Evolutionary conservation across 2,329 filamentous ascomycete species (phyloP).

Genomic region (Grosmannia serpens): DNA sequence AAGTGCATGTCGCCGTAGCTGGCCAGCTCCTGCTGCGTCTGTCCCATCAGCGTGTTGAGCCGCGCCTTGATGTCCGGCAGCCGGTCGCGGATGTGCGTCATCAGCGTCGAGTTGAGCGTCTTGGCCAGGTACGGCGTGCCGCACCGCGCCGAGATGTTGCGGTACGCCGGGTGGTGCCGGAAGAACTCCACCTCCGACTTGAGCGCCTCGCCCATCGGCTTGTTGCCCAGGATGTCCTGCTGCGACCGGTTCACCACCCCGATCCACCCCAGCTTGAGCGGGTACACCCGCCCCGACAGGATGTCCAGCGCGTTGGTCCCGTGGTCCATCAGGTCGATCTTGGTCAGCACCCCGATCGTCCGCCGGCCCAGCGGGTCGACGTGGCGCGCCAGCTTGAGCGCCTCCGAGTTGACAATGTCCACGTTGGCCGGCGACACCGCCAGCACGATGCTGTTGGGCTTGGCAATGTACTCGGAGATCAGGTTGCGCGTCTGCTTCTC

Average conservation of each 20-base stretch:
- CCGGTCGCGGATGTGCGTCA: conserved; percentile 91
- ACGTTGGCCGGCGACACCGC: conserved; percentile 95
- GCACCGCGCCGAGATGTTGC: conserved; percentile 88
- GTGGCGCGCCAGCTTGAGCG: conserved; percentile 88
- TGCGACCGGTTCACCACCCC: conserved; percentile 97
- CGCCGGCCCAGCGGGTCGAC: conserved; percentile 95
- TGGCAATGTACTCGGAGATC: conserved; percentile 97
- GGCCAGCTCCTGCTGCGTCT: conserved; percentile 95
- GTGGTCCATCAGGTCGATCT: conserved; percentile 98
- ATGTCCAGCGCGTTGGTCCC: conserved; percentile 98
- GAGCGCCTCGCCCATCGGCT: conserved; percentile 85
- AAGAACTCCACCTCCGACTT: conserved; percentile 91
- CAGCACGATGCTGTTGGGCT: conserved; percentile 94
- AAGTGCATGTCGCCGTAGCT: conserved; percentile 98
- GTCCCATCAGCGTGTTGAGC: conserved; percentile 97
- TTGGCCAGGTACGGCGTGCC: conserved; percentile 92
- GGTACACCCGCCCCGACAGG: conserved; percentile 92
- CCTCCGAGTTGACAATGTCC: conserved; percentile 97
- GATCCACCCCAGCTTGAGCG: conserved; percentile 93
- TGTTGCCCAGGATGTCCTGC: conserved; percentile 93
- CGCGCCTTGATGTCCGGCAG: conserved; percentile 96
- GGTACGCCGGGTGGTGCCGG: conserved; percentile 90
- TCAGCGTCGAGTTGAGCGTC: conserved; percentile 87
- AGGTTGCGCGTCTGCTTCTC: conserved; percentile 83
- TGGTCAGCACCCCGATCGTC: conserved; percentile 96